phyloP scores from a whole-genome alignment of 768 basidiomycete genomes.

The Russula abietina region DNA sequence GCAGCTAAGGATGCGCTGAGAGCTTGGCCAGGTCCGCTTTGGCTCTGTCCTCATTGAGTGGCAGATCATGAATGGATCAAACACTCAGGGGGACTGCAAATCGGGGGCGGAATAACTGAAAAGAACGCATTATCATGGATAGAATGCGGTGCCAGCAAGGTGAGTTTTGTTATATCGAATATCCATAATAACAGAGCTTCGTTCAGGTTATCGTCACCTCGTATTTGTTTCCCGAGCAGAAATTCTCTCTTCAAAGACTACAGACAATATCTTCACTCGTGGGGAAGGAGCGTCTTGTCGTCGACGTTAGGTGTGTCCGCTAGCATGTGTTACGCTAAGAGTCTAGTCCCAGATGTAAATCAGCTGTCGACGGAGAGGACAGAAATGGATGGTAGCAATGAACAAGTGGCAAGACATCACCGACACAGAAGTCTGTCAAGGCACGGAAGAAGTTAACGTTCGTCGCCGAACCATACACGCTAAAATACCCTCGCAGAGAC shows the following conservation, averaged over 20 bases:
- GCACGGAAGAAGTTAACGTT: constrained; percentile 35
- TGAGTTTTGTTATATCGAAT: constrained; percentile 25
- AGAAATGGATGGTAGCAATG: constrained; percentile 92
- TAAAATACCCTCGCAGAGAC: constrained; percentile 48
- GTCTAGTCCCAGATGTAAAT: background rate
- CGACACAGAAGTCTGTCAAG: constrained; percentile 85
- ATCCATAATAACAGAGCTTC: constrained; percentile 6
- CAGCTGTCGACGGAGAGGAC: constrained; percentile 75
- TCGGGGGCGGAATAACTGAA: constrained; percentile 88
- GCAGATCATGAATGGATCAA: background rate
- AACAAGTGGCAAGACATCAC: constrained; percentile 98
- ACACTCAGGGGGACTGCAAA: constrained; percentile 53
- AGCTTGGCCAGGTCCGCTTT: constrained; percentile 69
- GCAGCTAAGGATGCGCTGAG: constrained; percentile 80
- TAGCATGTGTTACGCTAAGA: background rate
- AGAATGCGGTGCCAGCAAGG: constrained; percentile 86
- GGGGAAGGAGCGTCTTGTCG: constrained; percentile 83
- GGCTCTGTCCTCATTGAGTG: background rate
- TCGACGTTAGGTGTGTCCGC: constrained; percentile 78
- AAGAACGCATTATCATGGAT: constrained; percentile 82
- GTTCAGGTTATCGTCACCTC: constrained; percentile 94
- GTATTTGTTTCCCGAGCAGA: constrained; percentile 80
- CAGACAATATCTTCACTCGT: constrained; percentile 53
- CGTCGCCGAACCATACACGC: background rate
- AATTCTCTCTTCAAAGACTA: constrained; percentile 71